A percentile compares a stretch with the other conserved stretches of the same genome.
phyloP scores from a whole-genome alignment of 2,329 filamentous ascomycete species.

The Fusarium neocosmosporiellum region DNA sequence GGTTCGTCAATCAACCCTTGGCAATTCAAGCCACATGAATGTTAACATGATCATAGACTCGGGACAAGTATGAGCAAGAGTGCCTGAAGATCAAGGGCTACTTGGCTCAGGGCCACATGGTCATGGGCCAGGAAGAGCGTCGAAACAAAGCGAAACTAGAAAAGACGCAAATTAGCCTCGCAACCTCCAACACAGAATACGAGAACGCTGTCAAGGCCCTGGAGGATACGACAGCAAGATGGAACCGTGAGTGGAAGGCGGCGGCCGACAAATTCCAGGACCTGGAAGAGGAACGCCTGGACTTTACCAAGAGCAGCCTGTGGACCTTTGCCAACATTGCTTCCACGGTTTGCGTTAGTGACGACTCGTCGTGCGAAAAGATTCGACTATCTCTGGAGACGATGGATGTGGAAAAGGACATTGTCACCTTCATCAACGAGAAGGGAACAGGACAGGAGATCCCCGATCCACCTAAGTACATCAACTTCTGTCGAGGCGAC shows the following conservation, averaged over 20 bases:
- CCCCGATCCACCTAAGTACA: constrained; percentile 95
- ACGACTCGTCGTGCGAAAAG: constrained; percentile 97
- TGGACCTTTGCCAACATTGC: constrained; percentile 99
- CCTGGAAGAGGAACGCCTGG: constrained; percentile 93
- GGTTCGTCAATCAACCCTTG: constrained; percentile 57
- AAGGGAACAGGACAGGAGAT: constrained; percentile 96
- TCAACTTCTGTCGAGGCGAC: constrained; percentile 97
- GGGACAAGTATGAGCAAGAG: constrained; percentile 96
- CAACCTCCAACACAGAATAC: constrained; percentile 91
- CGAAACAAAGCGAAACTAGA: constrained; percentile 99
- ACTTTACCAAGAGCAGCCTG: constrained; percentile 97
- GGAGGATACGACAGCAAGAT: constrained; percentile 93
- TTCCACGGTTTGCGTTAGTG: constrained; percentile 96
- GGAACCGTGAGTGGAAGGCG: constrained; percentile 98
- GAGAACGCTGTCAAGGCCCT: constrained; percentile 91
- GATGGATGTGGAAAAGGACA: constrained; percentile 97
- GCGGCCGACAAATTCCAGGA: constrained; percentile 99
- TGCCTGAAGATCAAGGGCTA: constrained; percentile 99
- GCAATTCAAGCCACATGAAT: background rate
- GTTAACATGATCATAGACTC: constrained; percentile 66
- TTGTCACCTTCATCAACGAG: constrained; percentile 87
- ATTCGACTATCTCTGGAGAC: constrained; percentile 92
- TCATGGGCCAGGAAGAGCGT: constrained; percentile 98
- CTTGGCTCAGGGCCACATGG: constrained; percentile 98
- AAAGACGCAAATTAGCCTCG: constrained; percentile 97